Conservation (phyloP, 352 stramenopile species). For the Globisporangium iwayamae region DNA sequence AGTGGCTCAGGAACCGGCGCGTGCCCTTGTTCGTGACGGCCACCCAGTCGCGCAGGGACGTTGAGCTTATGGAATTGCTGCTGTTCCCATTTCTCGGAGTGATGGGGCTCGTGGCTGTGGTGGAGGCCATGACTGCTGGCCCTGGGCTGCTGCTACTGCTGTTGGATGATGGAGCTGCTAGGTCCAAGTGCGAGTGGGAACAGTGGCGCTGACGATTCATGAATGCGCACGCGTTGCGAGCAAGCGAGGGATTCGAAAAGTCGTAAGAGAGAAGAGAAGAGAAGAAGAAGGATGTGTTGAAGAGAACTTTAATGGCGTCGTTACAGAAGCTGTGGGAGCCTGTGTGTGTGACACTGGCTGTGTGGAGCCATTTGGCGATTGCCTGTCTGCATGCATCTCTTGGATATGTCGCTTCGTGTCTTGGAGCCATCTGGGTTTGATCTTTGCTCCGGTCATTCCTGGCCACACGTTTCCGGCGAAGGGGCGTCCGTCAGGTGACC, state of each 20-base stretch:
- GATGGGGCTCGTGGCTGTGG: too few species aligned
- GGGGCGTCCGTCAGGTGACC: neutral
- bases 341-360: too few species aligned
- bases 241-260: neutral
- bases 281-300: neutral
- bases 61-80: neutral
- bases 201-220: neutral
- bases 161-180: neutral
- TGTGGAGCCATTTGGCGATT: neutral
- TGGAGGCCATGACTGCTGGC: neutral
- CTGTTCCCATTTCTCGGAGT: neutral
- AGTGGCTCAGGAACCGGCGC: slow-evolving; percentile 6
- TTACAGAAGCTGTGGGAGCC: too few species aligned
- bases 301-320: neutral
- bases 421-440: neutral
- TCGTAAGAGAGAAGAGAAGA: neutral
- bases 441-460: neutral
- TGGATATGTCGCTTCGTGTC: neutral
- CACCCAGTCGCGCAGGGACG: slow-evolving; percentile 7
- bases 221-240: neutral
- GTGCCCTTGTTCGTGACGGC: slow-evolving; percentile 12
- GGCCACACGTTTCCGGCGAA: neutral
- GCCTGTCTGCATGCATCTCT: neutral
- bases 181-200: too few species aligned
- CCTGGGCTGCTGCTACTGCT: neutral